A percentile compares a stretch with the other conserved stretches of the same genome.
Conservation (phyloP, 1,139 yeast species). For the Candida sp. region DNA sequence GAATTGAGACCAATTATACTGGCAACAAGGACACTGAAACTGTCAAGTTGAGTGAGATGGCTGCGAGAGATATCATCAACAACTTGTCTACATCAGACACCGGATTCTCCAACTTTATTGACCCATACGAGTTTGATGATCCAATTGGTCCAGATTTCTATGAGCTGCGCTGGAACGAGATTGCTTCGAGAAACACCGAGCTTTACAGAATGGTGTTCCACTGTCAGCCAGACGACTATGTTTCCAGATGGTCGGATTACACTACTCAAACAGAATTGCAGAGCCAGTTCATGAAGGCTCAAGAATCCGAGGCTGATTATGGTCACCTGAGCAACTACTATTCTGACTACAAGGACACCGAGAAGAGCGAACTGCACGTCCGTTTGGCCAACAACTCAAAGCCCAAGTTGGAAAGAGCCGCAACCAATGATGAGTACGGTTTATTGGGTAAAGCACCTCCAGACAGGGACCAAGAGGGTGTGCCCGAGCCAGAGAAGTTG, state of each 20-base stretch:
- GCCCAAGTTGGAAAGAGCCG: neutral
- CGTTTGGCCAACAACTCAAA: neutral
- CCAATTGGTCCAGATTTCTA: constrained; percentile 81
- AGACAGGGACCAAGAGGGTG: constrained; percentile 8
- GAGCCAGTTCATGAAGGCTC: constrained; percentile 60
- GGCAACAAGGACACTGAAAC: constrained; percentile 41
- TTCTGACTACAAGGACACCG: constrained; percentile 1
- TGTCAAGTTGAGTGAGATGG: constrained; percentile 49
- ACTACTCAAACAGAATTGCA: constrained; percentile 66
- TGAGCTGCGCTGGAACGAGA: constrained; percentile 87
- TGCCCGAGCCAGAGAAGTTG: constrained; percentile 10
- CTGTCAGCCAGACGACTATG: constrained; percentile 93
- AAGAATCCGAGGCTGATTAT: constrained; percentile 37
- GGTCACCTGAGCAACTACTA: constrained; percentile 20
- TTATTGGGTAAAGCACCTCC: constrained; percentile 46
- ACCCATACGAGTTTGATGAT: constrained; percentile 88
- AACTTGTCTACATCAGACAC: constrained; percentile 35
- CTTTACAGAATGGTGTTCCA: constrained; percentile 87
- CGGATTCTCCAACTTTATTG: constrained; percentile 57
- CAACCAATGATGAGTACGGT: constrained; percentile 31
- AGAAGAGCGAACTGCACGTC: constrained; percentile 10
- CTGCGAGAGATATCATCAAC: constrained; percentile 47
- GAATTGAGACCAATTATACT: constrained; percentile 9
- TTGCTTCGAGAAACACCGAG: constrained; percentile 84
- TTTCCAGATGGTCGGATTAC: constrained; percentile 88